Conservation (phyloP, 768 basidiomycete genomes). For the Suillus lakei region DNA sequence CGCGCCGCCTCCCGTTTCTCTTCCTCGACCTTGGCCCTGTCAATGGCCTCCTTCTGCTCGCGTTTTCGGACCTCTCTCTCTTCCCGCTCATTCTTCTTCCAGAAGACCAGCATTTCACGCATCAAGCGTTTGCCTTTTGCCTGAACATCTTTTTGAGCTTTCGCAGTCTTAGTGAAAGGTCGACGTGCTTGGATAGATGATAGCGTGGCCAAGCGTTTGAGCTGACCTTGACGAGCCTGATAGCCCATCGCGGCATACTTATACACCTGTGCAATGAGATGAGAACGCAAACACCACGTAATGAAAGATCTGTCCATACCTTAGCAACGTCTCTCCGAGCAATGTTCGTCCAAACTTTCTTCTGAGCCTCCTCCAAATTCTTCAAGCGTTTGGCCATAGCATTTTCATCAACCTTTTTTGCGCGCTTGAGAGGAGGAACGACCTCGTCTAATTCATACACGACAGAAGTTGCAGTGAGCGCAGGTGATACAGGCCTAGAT, state of each 20-base stretch:
- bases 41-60: slow-evolving; percentile 92
- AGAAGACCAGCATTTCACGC: slow-evolving; percentile 96
- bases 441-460: slow-evolving; percentile 75
- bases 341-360: slow-evolving; percentile 90
- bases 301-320: slow-evolving; percentile 43
- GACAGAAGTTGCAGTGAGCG: slow-evolving; percentile 54
- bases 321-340: slow-evolving; percentile 84
- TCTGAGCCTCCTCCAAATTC: slow-evolving; percentile 80
- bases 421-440: slow-evolving; percentile 73
- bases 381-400: slow-evolving; percentile 77
- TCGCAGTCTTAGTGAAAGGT: slow-evolving; percentile 75
- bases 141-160: slow-evolving; percentile 81
- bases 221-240: slow-evolving; percentile 66
- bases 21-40: slow-evolving; percentile 87
- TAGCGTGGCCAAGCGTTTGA: slow-evolving; percentile 76
- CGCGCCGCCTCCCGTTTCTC: slow-evolving; percentile 93
- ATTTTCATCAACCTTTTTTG: slow-evolving; percentile 76
- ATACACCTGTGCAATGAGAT: slow-evolving; percentile 60
- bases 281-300: slow-evolving; percentile 11
- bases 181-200: slow-evolving; percentile 79
- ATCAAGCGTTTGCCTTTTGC: slow-evolving; percentile 86
- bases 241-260: slow-evolving; percentile 74
- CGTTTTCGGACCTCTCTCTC: slow-evolving; percentile 91
- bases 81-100: slow-evolving; percentile 98
- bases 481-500: slow-evolving; percentile 75